phyloP scores from a whole-genome alignment of 2,329 filamentous ascomycete genomes.

The Blumeria graminis region DNA sequence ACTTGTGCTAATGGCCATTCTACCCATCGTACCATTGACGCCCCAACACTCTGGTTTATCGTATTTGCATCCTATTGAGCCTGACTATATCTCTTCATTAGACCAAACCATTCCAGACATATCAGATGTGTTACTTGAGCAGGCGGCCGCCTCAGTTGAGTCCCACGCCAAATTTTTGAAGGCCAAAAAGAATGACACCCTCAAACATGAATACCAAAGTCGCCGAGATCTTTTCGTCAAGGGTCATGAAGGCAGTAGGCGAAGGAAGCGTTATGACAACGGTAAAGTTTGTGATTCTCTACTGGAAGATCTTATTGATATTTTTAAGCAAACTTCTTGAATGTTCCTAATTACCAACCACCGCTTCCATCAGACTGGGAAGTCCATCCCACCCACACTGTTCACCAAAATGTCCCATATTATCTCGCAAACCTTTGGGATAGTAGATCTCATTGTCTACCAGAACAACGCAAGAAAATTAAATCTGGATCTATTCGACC shows the following conservation, averaged over 20 bases:
- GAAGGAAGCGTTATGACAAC: constrained; percentile 85
- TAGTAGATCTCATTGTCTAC: constrained; percentile 26
- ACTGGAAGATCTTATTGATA: not conserved
- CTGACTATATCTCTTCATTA: too few species aligned
- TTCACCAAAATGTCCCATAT: constrained; percentile 53
- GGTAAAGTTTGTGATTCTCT: constrained; percentile 24
- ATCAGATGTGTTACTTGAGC: too few species aligned
- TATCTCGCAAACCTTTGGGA: constrained; percentile 78
- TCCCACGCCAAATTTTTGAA: too few species aligned
- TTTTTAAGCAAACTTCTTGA: constrained; percentile 27
- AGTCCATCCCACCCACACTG: constrained; percentile 55
- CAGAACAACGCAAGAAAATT: constrained; percentile 17
- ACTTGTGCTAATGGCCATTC: too few species aligned
- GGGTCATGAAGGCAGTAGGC: constrained; percentile 73
- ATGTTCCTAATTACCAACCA: constrained; percentile 67
- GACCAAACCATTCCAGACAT: too few species aligned
- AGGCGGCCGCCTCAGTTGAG: too few species aligned
- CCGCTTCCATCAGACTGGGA: constrained; percentile 67
- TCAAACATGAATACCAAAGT: constrained; percentile 34
- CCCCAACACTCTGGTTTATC: too few species aligned
- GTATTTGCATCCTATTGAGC: too few species aligned
- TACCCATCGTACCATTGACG: too few species aligned
- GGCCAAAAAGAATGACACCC: constrained; percentile 3
- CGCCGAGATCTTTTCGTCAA: constrained; percentile 32
- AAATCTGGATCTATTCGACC: constrained; percentile 14